Percentiles rank a stretch among this genome's conserved stretches.
phyloP scores from a whole-genome alignment of 345 rosid species.

The Eucalyptus leucophloia region DNA sequence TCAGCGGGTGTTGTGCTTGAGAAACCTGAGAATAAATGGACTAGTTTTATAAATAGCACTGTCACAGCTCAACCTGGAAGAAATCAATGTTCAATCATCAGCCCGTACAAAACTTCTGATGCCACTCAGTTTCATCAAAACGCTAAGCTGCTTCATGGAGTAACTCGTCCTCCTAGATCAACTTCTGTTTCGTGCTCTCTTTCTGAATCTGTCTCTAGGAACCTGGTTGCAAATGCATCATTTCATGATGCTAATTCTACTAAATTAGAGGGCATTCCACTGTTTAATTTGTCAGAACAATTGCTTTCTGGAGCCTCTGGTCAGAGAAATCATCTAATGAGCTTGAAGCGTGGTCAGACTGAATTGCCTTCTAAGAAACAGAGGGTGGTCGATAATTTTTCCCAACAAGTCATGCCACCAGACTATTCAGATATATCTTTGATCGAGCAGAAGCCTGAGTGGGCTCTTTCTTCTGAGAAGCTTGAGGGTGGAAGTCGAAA shows the following conservation, averaged over 20 bases:
- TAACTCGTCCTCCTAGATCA: not conserved
- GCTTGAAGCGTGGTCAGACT: not conserved
- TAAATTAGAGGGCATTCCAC: not conserved
- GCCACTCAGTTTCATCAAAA: not conserved
- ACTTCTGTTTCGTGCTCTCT: not conserved
- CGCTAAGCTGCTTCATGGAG: not conserved
- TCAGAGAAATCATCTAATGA: not conserved
- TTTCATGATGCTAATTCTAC: slow-evolving; percentile 1
- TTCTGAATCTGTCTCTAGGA: not conserved
- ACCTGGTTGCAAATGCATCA: not conserved
- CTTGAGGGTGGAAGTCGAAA: slow-evolving; percentile 6
- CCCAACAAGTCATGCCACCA: not conserved
- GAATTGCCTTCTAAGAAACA: not conserved
- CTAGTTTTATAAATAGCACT: not conserved
- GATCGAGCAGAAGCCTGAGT: slow-evolving; percentile 1
- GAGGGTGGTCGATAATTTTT: not conserved
- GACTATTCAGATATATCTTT: not conserved
- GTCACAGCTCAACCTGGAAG: not conserved
- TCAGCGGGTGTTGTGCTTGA: slow-evolving; percentile 3
- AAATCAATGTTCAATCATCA: not conserved
- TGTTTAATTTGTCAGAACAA: not conserved
- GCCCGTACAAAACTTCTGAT: not conserved
- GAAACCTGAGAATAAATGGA: not conserved
- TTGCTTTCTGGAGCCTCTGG: not conserved
- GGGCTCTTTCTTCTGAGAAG: slow-evolving; percentile 2